Evolutionary conservation across 768 basidiomycete genomes (phyloP).

Genomic region (Rickenella mellea): DNA sequence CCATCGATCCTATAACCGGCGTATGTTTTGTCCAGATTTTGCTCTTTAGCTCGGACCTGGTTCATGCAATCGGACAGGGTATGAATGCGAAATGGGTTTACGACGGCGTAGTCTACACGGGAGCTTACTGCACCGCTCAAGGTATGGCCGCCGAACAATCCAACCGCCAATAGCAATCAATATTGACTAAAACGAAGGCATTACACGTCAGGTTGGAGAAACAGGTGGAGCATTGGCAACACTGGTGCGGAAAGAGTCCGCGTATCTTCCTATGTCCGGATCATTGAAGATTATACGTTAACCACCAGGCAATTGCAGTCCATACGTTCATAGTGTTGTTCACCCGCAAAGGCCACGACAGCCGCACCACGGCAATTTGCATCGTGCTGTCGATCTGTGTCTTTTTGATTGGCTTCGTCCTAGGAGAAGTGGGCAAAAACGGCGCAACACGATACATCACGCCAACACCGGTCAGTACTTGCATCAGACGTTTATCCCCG

Average conservation of each 20-base stretch:
- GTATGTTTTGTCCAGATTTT: conserved; percentile 13
- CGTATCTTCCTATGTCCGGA: not conserved
- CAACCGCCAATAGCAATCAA: not conserved
- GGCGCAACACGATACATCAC: conserved; percentile 14
- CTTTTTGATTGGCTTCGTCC: conserved; percentile 22
- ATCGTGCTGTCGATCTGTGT: conserved; percentile 23
- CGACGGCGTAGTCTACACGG: conserved; percentile 22
- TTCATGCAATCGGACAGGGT: conserved; percentile 29
- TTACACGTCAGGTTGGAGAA: conserved; percentile 25
- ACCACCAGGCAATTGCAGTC: conserved; percentile 23
- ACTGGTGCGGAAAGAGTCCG: conserved; percentile 20
- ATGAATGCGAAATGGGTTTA: conserved; percentile 28
- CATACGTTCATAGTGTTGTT: conserved; percentile 34
- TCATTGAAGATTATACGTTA: not conserved
- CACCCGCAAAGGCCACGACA: conserved; percentile 19
- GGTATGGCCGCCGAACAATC: conserved; percentile 13
- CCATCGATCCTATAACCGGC: conserved; percentile 8
- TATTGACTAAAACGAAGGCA: not conserved
- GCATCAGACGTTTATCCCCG: not conserved
- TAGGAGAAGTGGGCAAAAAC: conserved; percentile 15
- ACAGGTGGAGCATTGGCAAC: conserved; percentile 31
- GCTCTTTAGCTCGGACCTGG: conserved; percentile 21
- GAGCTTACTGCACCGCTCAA: conserved; percentile 27
- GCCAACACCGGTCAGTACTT: conserved; percentile 24
- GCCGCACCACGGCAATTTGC: conserved; percentile 16